Percentiles rank a stretch among this genome's conserved stretches.
Evolutionary conservation across 352 stramenopile genomes (phyloP).

Genomic region (Saprolegnia diclina): DNA sequence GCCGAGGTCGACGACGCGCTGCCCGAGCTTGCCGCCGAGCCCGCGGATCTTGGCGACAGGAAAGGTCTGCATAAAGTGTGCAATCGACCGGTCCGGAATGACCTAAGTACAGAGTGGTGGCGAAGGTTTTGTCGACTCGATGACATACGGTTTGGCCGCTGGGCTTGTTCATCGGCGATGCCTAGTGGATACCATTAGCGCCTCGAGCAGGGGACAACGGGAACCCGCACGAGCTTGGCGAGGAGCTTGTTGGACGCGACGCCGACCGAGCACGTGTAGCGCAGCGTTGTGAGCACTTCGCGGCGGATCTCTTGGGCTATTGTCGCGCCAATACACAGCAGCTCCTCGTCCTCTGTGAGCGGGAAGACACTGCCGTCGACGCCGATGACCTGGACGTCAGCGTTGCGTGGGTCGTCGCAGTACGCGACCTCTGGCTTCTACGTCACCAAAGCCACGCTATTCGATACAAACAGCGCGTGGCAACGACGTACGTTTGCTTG

Average conservation of each 20-base stretch:
- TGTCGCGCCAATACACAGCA: slow-evolving; percentile 55
- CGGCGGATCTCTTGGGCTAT: slow-evolving; percentile 71
- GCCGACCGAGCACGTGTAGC: slow-evolving; percentile 76
- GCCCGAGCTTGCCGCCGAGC: slow-evolving; percentile 69
- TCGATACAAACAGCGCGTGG: not conserved
- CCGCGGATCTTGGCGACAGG: slow-evolving; percentile 67
- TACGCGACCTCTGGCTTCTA: slow-evolving; percentile 35
- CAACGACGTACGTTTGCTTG: slow-evolving; percentile 29
- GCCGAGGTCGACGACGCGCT: slow-evolving; percentile 59
- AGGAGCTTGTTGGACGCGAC: slow-evolving; percentile 74
- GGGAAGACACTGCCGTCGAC: slow-evolving; percentile 48
- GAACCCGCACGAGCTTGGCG: slow-evolving; percentile 43
- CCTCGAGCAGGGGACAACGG: not conserved
- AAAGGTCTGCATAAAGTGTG: slow-evolving; percentile 58
- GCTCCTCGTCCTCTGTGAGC: slow-evolving; percentile 51
- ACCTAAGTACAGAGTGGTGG: slow-evolving; percentile 31
- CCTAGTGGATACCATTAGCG: slow-evolving; percentile 16
- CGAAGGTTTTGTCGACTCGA: no score
- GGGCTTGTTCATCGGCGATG: slow-evolving; percentile 74
- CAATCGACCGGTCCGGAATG: slow-evolving; percentile 55
- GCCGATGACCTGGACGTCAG: slow-evolving; percentile 68
- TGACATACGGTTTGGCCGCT: slow-evolving; percentile 55
- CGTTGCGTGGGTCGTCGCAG: slow-evolving; percentile 47
- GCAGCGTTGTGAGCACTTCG: slow-evolving; percentile 49
- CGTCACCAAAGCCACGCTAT: not conserved